These are phyloP conservation scores for Populus davidiana DNA, from an alignment of 345 rosid genomes.

Conservation along the genomic window DNA sequence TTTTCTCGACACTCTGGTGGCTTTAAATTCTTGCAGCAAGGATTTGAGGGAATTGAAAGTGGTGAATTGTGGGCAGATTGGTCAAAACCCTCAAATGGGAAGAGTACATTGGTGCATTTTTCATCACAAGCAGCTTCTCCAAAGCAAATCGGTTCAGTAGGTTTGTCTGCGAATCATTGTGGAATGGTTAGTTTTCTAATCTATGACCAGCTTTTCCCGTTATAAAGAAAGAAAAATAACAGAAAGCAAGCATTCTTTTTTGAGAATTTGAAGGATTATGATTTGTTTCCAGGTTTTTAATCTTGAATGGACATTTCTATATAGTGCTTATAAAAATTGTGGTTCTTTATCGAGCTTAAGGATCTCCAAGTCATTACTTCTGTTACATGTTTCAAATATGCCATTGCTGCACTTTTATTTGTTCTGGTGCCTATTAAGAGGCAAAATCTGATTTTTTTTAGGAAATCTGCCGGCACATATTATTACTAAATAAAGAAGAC, in stretches of 20 bases:
- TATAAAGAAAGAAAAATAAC: conserved; percentile 10
- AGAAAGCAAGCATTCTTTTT: not conserved
- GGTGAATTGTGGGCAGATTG: conserved; percentile 35
- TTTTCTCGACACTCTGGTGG: conserved; percentile 27
- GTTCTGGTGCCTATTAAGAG: too few relatives aligned
- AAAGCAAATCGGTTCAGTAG: conserved; percentile 25
- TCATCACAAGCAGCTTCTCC: conserved; percentile 30
- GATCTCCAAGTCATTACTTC: too few relatives aligned
- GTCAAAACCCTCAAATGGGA: conserved; percentile 29
- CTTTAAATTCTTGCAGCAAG: conserved; percentile 23
- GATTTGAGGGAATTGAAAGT: conserved; percentile 31
- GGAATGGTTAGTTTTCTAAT: conserved; percentile 44
- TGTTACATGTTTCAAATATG: too few relatives aligned
- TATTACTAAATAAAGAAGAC: too few relatives aligned
- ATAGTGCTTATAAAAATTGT: too few relatives aligned
- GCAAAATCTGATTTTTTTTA: too few relatives aligned
- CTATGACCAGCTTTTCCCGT: conserved; percentile 5
- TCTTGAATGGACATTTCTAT: not conserved
- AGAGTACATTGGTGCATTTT: conserved; percentile 27
- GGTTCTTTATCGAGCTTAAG: too few relatives aligned
- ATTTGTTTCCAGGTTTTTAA: not conserved
- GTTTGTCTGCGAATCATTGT: conserved; percentile 36
- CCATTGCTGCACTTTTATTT: too few relatives aligned
- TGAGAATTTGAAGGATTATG: not conserved
- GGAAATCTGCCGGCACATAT: too few relatives aligned